Conservation (phyloP, 2,329 filamentous ascomycete species). For the Ascochyta clinopodiicola region DNA sequence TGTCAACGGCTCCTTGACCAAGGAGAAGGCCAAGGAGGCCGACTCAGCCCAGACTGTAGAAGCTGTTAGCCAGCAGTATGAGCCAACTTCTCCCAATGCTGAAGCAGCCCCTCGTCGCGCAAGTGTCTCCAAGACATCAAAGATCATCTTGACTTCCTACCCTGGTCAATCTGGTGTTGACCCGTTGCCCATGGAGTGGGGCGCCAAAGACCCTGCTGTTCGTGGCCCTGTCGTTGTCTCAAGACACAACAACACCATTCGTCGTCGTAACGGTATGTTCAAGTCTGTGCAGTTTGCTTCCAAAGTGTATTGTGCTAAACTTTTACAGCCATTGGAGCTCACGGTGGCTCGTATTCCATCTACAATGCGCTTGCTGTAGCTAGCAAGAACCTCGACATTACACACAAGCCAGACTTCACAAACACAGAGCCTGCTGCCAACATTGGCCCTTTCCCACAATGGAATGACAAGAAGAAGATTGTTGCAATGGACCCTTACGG, state of each 20-base stretch:
- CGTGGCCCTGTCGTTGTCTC: constrained; percentile 91
- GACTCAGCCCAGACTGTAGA: constrained; percentile 45
- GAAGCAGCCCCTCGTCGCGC: constrained; percentile 47
- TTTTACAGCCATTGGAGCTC: constrained; percentile 66
- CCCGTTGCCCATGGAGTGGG: constrained; percentile 88
- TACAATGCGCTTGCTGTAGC: constrained; percentile 94
- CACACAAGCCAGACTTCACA: constrained; percentile 79
- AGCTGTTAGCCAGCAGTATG: constrained; percentile 51
- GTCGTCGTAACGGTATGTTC: constrained; percentile 75
- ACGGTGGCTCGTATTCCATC: constrained; percentile 92
- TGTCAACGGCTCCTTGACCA: constrained; percentile 27
- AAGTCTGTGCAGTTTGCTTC: neutral
- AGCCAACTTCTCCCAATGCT: constrained; percentile 40
- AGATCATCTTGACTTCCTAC: constrained; percentile 81
- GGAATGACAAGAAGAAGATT: constrained; percentile 90
- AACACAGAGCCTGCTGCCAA: constrained; percentile 92
- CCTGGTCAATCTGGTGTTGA: constrained; percentile 94
- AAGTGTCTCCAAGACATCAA: constrained; percentile 59
- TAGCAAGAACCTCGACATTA: constrained; percentile 82
- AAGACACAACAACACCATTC: constrained; percentile 74
- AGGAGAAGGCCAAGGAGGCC: constrained; percentile 42
- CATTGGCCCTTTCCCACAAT: constrained; percentile 88
- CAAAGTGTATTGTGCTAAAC: constrained; percentile 18
- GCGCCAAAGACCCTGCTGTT: constrained; percentile 73
- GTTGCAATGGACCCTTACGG: constrained; percentile 97